A percentile compares a stretch with the other conserved stretches of the same genome.
Evolutionary conservation across 768 basidiomycete species (phyloP).

Genomic region (Lactarius trivialis): DNA sequence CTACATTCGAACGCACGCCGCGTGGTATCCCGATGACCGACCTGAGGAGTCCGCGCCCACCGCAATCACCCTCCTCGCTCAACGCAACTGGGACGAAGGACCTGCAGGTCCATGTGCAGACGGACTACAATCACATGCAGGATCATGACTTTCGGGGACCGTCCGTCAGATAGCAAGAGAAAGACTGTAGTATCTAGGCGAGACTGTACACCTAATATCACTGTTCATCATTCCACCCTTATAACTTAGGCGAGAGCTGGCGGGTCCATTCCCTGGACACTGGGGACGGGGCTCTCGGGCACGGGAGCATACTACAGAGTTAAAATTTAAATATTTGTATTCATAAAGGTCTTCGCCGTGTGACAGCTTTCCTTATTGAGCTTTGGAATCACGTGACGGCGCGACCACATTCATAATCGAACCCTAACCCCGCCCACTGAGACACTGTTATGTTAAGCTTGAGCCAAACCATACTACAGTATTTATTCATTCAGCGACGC

Average conservation of each 20-base stretch:
- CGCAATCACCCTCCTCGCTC: background rate
- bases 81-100: background rate
- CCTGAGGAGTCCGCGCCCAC: background rate
- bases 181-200: background rate
- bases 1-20: conserved; percentile 6
- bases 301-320: too few species aligned
- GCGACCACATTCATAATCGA: too few species aligned
- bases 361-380: too few species aligned
- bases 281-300: too few species aligned
- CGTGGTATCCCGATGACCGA: conserved; percentile 12
- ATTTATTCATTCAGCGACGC: too few species aligned
- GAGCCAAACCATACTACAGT: too few species aligned
- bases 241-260: background rate
- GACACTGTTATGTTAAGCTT: too few species aligned
- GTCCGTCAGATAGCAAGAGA: background rate
- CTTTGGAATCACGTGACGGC: too few species aligned
- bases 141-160: background rate
- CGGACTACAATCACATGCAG: conserved; percentile 3
- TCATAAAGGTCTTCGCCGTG: too few species aligned
- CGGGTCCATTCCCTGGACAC: background rate
- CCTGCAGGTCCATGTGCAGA: conserved; percentile 10
- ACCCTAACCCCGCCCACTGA: too few species aligned
- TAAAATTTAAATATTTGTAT: too few species aligned
- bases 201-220: background rate
- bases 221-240: background rate